Conservation (phyloP, 805 yeast species). For the Metschnikowia similis region DNA sequence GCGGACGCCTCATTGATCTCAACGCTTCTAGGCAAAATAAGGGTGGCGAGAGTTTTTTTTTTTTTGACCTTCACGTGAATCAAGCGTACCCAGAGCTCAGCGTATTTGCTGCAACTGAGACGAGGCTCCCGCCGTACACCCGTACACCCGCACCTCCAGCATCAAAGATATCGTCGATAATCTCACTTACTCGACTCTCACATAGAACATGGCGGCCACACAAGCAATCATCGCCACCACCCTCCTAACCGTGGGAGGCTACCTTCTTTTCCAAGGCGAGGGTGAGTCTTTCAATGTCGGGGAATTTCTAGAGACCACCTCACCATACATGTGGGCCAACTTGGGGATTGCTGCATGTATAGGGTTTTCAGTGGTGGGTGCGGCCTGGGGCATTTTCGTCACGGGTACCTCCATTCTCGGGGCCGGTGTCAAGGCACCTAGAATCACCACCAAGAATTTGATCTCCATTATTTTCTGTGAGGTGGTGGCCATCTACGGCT, state of each 20-base stretch:
- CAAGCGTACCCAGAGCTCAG: no score
- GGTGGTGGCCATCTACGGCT: constrained; percentile 97
- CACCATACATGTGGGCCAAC: constrained; percentile 97
- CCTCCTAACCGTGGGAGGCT: constrained; percentile 41
- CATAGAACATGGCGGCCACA: constrained; percentile 16
- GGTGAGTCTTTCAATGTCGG: constrained; percentile 94
- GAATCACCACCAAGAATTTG: constrained; percentile 94
- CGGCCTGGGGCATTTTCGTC: constrained; percentile 98
- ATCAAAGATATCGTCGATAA: constrained; percentile 8
- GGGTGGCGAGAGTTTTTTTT: no score
- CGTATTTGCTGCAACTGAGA: no score
- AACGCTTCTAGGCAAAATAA: no score
- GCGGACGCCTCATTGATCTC: no score
- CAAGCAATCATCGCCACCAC: constrained; percentile 28
- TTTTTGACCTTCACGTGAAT: no score
- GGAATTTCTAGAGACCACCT: constrained; percentile 72
- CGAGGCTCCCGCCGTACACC: not conserved
- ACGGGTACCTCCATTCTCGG: constrained; percentile 94
- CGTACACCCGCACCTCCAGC: constrained; percentile 12
- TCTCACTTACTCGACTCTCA: constrained; percentile 4
- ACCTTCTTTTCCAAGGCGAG: constrained; percentile 82
- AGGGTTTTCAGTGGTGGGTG: constrained; percentile 93
- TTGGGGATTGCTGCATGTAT: constrained; percentile 88
- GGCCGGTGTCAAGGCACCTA: constrained; percentile 97
- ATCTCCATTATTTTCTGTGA: constrained; percentile 98